phyloP scores from a whole-genome alignment of 2,329 filamentous ascomycete genomes.

The Ramularia endophylla region DNA sequence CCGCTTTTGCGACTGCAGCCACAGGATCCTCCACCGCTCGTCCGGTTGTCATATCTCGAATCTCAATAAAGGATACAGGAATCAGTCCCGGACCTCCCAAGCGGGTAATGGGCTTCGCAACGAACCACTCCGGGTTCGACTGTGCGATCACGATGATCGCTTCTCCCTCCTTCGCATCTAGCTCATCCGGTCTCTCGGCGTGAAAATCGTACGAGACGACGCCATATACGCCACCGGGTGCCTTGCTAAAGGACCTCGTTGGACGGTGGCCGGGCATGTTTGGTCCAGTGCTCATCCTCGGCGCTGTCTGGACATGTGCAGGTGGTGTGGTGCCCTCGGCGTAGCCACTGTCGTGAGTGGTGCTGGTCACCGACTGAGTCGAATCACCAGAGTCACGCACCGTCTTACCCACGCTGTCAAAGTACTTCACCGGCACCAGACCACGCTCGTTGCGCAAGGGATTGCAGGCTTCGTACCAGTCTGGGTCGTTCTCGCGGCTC shows the following conservation, averaged over 20 bases:
- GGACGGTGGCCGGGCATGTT: slow-evolving; percentile 25
- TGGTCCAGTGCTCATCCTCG: slow-evolving; percentile 26
- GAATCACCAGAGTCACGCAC: slow-evolving; percentile 72
- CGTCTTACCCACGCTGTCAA: slow-evolving; percentile 85
- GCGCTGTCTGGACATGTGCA: slow-evolving; percentile 24
- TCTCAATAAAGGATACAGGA: slow-evolving; percentile 93
- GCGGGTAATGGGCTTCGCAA: slow-evolving; percentile 96
- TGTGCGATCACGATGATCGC: slow-evolving; percentile 98
- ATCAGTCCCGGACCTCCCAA: slow-evolving; percentile 94
- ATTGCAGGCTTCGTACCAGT: slow-evolving; percentile 99
- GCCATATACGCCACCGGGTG: slow-evolving; percentile 77
- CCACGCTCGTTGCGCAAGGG: slow-evolving; percentile 83
- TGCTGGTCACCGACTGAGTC: slow-evolving; percentile 34
- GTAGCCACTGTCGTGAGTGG: slow-evolving; percentile 89
- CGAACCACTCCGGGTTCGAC: slow-evolving; percentile 98
- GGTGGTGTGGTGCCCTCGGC: slow-evolving; percentile 48
- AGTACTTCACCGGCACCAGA: slow-evolving; percentile 88
- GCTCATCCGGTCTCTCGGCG: slow-evolving; percentile 89
- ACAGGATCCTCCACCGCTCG: slow-evolving; percentile 73
- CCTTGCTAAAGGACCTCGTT: slow-evolving; percentile 44
- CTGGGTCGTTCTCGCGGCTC: slow-evolving; percentile 83
- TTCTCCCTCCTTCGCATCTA: slow-evolving; percentile 91
- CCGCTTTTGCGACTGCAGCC: slow-evolving; percentile 79
- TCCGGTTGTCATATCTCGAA: slow-evolving; percentile 86
- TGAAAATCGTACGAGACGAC: slow-evolving; percentile 97